phyloP scores from a whole-genome alignment of 2,329 filamentous ascomycete species.

The Alternaria infectoria region DNA sequence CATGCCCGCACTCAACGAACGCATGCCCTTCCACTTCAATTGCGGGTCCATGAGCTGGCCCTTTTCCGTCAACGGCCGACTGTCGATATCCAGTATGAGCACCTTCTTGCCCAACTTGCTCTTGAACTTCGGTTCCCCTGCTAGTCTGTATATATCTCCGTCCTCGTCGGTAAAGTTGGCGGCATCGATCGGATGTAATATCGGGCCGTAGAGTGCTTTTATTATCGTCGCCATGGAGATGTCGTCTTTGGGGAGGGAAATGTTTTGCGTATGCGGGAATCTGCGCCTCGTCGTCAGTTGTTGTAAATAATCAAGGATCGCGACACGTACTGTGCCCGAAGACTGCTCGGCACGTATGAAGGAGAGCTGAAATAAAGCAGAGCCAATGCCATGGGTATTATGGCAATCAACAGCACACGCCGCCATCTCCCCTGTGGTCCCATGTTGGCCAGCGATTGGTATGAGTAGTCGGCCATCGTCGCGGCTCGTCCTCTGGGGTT shows the following conservation, averaged over 20 bases:
- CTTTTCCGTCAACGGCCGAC: conserved; percentile 41
- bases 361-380: conserved; percentile 41
- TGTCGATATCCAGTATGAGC: conserved; percentile 48
- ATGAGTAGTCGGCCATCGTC: conserved; percentile 35
- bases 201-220: conserved; percentile 45
- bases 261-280: conserved; percentile 33
- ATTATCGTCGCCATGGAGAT: conserved; percentile 46
- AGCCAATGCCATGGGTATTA: conserved; percentile 38
- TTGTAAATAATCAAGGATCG: neutral
- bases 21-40: conserved; percentile 47
- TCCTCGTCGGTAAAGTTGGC: conserved; percentile 49
- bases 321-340: conserved; percentile 32
- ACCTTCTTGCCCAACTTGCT: conserved; percentile 47
- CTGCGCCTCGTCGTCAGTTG: conserved; percentile 12
- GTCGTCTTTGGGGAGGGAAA: conserved; percentile 35
- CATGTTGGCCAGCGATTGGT: conserved; percentile 40
- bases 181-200: conserved; percentile 44
- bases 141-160: conserved; percentile 40
- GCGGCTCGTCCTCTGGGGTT: neutral
- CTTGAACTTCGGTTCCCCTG: conserved; percentile 41
- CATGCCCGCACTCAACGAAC: conserved; percentile 47
- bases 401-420: conserved; percentile 39
- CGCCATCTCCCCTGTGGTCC: conserved; percentile 46
- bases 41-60: conserved; percentile 47
- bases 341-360: conserved; percentile 27